Evolutionary conservation across 257 asterid species (phyloP).

Genomic region (Datura wrightii): DNA sequence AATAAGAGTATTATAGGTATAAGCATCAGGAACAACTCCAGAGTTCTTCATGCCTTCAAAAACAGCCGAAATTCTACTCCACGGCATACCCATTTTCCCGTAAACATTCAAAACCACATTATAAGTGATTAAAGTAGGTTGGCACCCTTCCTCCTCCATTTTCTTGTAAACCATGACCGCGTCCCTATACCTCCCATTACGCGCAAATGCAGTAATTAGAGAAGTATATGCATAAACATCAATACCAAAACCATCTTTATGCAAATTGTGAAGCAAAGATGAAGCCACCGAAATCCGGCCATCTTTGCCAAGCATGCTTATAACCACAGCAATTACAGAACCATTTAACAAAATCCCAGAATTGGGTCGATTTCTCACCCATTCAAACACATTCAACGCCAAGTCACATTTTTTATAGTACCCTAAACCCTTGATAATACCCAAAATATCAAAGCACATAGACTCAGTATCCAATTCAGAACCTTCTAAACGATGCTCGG

Average conservation of each 20-base stretch:
- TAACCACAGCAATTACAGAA: slow-evolving; percentile 72
- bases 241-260: slow-evolving; percentile 62
- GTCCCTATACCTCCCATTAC: slow-evolving; percentile 75
- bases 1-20: slow-evolving; percentile 88
- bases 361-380: slow-evolving; percentile 54
- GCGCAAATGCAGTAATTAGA: slow-evolving; percentile 62
- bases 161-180: slow-evolving; percentile 76
- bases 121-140: slow-evolving; percentile 82
- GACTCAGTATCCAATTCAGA: slow-evolving; percentile 44
- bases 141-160: slow-evolving; percentile 93
- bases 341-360: slow-evolving; percentile 57
- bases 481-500: slow-evolving; percentile 33
- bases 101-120: slow-evolving; percentile 84
- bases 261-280: slow-evolving; percentile 64
- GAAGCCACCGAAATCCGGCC: slow-evolving; percentile 70
- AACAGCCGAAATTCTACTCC: slow-evolving; percentile 66
- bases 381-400: slow-evolving; percentile 71
- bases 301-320: slow-evolving; percentile 75
- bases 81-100: slow-evolving; percentile 98
- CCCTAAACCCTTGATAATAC: slow-evolving; percentile 76
- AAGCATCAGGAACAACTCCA: slow-evolving; percentile 75
- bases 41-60: slow-evolving; percentile 75
- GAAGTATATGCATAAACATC: slow-evolving; percentile 90
- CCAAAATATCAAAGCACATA: slow-evolving; percentile 53
- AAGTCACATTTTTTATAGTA: slow-evolving; percentile 63